Percentiles rank a stretch among this genome's conserved stretches.
Conservation (phyloP, 768 basidiomycete species). For the Russula emetica region DNA sequence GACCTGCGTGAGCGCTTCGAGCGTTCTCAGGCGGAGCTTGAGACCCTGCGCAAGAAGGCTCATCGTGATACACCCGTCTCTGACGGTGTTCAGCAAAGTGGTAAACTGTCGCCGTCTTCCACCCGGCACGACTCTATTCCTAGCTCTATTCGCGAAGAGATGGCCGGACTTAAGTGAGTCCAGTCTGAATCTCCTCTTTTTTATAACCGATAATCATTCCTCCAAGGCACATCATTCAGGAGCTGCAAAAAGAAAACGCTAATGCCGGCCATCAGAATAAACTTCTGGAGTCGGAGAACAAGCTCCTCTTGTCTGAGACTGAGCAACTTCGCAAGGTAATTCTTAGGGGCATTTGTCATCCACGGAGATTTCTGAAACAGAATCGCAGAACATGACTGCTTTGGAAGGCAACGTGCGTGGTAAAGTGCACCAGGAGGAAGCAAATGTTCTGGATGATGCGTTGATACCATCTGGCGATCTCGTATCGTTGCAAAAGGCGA, state of each 20-base stretch:
- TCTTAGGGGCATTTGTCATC: neutral
- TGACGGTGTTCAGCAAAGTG: conserved; percentile 38
- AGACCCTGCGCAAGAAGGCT: conserved; percentile 51
- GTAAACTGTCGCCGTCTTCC: conserved; percentile 31
- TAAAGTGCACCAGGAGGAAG: conserved; percentile 51
- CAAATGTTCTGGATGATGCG: conserved; percentile 32
- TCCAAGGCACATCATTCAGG: conserved; percentile 73
- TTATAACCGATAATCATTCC: conserved; percentile 32
- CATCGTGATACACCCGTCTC: conserved; percentile 51
- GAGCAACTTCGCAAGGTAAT: conserved; percentile 70
- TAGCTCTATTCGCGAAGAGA: conserved; percentile 54
- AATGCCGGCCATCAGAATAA: conserved; percentile 58
- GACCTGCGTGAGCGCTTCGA: conserved; percentile 36
- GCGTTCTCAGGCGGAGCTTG: conserved; percentile 49
- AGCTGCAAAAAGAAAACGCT: conserved; percentile 78
- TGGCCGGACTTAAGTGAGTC: conserved; percentile 73
- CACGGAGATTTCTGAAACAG: conserved; percentile 3
- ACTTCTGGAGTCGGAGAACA: conserved; percentile 74
- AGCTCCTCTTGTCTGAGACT: conserved; percentile 57
- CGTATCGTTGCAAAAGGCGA: conserved; percentile 40
- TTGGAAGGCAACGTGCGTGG: conserved; percentile 74
- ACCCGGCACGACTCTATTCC: conserved; percentile 44
- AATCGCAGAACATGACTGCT: conserved; percentile 60
- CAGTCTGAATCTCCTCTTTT: neutral
- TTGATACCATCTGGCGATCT: conserved; percentile 33